phyloP scores from a whole-genome alignment of 306 rosid genomes.

The Geum urbanum region DNA sequence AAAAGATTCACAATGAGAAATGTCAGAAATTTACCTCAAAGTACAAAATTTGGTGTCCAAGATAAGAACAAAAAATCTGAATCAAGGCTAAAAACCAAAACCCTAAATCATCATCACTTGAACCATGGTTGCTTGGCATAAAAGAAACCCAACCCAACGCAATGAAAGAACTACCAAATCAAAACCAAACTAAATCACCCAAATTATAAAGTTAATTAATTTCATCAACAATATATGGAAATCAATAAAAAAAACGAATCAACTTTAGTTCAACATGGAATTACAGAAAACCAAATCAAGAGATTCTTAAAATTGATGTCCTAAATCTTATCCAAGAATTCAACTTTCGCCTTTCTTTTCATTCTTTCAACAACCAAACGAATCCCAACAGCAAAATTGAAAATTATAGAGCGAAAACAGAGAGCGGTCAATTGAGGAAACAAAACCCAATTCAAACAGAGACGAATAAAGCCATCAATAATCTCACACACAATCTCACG shows the following conservation, averaged over 20 bases:
- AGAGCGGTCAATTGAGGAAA: not conserved
- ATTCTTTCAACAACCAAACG: not conserved
- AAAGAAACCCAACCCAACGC: slow-evolving; percentile 7
- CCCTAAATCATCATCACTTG: not conserved
- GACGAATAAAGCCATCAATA: not conserved
- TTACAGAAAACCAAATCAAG: not conserved
- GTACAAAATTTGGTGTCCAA: too few species aligned
- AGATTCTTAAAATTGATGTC: not conserved
- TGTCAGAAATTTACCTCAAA: not conserved
- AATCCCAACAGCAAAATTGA: not conserved
- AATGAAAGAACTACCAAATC: not conserved
- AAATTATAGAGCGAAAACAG: slow-evolving; percentile 1
- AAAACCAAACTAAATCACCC: not conserved
- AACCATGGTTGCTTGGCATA: not conserved
- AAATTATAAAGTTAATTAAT: not conserved
- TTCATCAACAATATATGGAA: not conserved
- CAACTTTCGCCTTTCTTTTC: not conserved
- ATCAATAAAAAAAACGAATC: not conserved
- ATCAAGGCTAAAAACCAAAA: not conserved
- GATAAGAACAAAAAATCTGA: too few species aligned
- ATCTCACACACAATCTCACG: not conserved
- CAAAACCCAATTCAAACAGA: not conserved
- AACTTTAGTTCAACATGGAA: not conserved
- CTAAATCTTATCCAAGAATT: not conserved
- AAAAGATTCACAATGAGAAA: not conserved